phyloP scores from a whole-genome alignment of 2,329 filamentous ascomycete genomes.

The Sporothrix humicola region DNA sequence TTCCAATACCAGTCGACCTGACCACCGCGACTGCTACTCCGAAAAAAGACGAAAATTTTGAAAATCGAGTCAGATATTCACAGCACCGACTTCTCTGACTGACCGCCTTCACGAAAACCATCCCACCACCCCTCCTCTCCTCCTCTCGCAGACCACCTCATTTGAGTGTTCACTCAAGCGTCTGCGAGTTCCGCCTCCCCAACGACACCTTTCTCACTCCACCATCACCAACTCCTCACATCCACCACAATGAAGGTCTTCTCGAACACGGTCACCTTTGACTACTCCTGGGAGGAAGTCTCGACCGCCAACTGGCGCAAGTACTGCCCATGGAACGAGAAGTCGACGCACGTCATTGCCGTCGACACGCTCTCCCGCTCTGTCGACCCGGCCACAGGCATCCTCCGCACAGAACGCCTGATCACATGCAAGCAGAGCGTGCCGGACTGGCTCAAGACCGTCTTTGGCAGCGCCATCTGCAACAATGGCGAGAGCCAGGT shows the following conservation, averaged over 20 bases:
- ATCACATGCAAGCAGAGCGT: conserved; percentile 68
- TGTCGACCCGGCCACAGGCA: conserved; percentile 62
- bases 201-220: neutral
- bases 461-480: conserved; percentile 71
- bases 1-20: neutral
- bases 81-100: conserved; percentile 1
- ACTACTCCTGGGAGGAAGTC: conserved; percentile 99
- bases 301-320: conserved; percentile 98
- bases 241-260: conserved; percentile 86
- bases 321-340: conserved; percentile 98
- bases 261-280: conserved; percentile 83
- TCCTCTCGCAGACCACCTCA: neutral
- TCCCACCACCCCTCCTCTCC: neutral
- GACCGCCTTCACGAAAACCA: conserved; percentile 6
- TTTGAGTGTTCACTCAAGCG: neutral
- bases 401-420: conserved; percentile 66
- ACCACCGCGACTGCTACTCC: neutral
- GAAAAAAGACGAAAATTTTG: neutral
- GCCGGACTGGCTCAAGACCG: conserved; percentile 78
- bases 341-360: conserved; percentile 93
- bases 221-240: neutral
- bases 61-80: neutral
- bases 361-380: conserved; percentile 86
- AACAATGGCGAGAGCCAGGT: conserved; percentile 76
- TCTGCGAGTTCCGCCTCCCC: conserved; percentile 4